Conservation (phyloP, 139 green algal genomes). For the Bryopsis sp. region DNA sequence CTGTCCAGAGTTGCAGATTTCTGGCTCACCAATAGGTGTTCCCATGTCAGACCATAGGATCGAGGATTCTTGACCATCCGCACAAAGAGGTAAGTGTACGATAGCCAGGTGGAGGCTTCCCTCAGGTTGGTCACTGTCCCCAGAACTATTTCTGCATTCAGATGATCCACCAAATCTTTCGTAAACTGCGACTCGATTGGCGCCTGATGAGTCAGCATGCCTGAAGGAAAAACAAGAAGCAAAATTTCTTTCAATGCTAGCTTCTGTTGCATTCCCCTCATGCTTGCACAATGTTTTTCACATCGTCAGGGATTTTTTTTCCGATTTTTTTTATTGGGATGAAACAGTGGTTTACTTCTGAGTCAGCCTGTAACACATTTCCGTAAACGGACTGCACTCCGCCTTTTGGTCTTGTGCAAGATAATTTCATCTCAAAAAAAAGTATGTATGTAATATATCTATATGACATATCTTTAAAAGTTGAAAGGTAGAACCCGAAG, state of each 20-base stretch:
- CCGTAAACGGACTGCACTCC: no score
- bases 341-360: no score
- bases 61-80: slow-evolving; percentile 89
- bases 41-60: slow-evolving; percentile 83
- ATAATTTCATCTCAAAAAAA: no score
- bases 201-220: slow-evolving; percentile 81
- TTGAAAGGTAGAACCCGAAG: no score
- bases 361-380: no score
- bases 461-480: no score
- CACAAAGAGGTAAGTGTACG: slow-evolving; percentile 92
- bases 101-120: slow-evolving; percentile 83
- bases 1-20: no score
- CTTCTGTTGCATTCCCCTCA: background rate
- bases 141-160: slow-evolving; percentile 96
- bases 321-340: no score
- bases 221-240: slow-evolving; percentile 14
- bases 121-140: slow-evolving; percentile 88
- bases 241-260: background rate
- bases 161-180: slow-evolving; percentile 69
- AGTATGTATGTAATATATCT: no score
- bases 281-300: no score
- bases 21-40: slow-evolving; percentile 57
- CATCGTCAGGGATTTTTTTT: no score
- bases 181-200: slow-evolving; percentile 87
- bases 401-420: no score